Percentiles rank a stretch among this genome's conserved stretches.
Conservation (phyloP, 495 filamentous ascomycete species). For the Pseudevernia furfuracea region DNA sequence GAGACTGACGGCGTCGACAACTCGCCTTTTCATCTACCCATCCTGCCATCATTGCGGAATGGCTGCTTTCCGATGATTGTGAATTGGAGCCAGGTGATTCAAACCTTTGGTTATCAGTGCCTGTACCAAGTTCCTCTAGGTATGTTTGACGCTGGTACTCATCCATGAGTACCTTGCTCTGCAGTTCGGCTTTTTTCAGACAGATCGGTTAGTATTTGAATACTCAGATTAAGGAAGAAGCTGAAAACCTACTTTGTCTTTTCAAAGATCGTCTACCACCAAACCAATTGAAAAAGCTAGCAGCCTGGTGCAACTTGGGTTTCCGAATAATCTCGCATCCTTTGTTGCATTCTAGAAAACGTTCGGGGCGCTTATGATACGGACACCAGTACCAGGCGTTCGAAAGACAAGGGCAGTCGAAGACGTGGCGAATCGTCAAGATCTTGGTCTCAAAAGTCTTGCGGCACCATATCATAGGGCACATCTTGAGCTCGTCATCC, state of each 20-base stretch:
- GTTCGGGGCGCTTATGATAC: constrained; percentile 7
- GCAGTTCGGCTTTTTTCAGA: neutral
- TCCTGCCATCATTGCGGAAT: neutral
- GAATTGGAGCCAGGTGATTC: neutral
- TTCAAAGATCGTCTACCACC: neutral
- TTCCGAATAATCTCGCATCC: neutral
- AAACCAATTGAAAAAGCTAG: neutral
- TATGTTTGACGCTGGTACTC: neutral
- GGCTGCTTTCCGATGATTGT: neutral
- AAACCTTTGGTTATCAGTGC: neutral
- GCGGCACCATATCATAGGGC: constrained; percentile 18
- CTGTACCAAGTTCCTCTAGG: neutral
- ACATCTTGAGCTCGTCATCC: constrained; percentile 7
- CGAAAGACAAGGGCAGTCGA: constrained; percentile 5
- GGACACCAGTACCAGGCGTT: constrained; percentile 18
- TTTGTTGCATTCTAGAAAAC: constrained; percentile 9
- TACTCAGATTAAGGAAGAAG: neutral
- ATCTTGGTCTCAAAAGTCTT: constrained; percentile 1
- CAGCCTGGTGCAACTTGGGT: neutral
- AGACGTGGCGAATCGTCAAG: neutral
- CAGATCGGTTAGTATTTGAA: neutral
- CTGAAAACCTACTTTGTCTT: neutral
- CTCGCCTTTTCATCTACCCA: neutral
- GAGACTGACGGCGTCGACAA: neutral
- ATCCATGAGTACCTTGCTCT: neutral